phyloP scores from a whole-genome alignment of 495 filamentous ascomycete species.

The Xylaria sp. region DNA sequence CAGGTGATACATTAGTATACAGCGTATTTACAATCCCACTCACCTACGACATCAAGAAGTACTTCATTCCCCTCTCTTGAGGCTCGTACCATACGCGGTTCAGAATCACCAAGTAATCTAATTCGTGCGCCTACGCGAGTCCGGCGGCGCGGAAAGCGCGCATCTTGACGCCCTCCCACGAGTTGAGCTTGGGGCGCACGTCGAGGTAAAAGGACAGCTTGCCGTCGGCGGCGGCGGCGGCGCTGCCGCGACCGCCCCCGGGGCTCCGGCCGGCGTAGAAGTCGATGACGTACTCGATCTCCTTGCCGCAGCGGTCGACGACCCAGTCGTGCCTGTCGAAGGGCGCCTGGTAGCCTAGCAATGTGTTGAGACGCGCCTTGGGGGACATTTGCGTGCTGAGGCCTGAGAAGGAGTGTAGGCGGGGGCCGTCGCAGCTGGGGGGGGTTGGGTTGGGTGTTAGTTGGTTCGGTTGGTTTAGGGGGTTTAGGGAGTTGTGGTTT shows the following conservation, averaged over 20 bases:
- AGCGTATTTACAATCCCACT: constrained; percentile 27
- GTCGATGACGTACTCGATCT: constrained; percentile 95
- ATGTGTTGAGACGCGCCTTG: constrained; percentile 77
- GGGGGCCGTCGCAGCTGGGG: constrained; percentile 77
- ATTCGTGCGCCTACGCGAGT: constrained; percentile 49
- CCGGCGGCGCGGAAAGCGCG: constrained; percentile 69
- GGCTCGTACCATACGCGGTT: too few relatives aligned
- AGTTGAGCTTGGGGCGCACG: constrained; percentile 93
- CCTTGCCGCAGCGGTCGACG: constrained; percentile 88
- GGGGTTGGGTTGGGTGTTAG: not conserved
- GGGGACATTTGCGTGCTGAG: constrained; percentile 77
- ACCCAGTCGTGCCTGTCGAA: constrained; percentile 99
- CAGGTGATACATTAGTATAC: constrained; percentile 26
- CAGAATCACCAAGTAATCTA: too few relatives aligned
- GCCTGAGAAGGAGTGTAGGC: constrained; percentile 83
- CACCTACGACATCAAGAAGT: too few relatives aligned
- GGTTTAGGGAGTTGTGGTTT: too few relatives aligned
- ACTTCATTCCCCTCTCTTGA: too few relatives aligned
- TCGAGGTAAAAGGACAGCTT: constrained; percentile 92
- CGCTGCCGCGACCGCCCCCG: too few relatives aligned
- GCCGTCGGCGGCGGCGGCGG: constrained; percentile 61
- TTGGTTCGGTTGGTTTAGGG: too few relatives aligned
- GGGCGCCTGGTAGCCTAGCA: constrained; percentile 85
- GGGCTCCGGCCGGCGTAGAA: constrained; percentile 85
- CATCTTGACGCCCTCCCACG: constrained; percentile 89